Evolutionary conservation across 345 rosid species (phyloP).

Genomic region (Citrus medica): DNA sequence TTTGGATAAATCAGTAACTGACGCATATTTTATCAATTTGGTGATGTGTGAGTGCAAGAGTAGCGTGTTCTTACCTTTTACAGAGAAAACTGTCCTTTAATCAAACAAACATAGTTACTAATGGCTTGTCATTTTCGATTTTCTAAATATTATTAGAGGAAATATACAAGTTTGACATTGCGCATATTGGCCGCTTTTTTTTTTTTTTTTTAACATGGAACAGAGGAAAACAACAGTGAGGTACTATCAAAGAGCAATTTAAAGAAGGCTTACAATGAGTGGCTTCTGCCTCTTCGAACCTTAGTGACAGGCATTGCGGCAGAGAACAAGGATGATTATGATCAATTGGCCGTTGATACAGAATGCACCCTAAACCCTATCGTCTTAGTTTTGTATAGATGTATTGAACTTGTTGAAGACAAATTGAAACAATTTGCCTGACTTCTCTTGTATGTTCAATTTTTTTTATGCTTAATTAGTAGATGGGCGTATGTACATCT

Average conservation of each 20-base stretch:
- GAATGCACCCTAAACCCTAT: slow-evolving; percentile 55
- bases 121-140: not conserved
- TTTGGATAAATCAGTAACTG: not conserved
- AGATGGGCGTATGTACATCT: not conserved
- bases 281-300: slow-evolving; percentile 82
- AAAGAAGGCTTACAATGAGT: slow-evolving; percentile 58
- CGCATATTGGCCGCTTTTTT: not conserved
- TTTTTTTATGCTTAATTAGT: not conserved
- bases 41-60: not conserved
- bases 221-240: slow-evolving; percentile 53
- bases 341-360: slow-evolving; percentile 28
- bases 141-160: not conserved
- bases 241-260: slow-evolving; percentile 52
- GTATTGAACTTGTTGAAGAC: slow-evolving; percentile 88
- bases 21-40: not conserved
- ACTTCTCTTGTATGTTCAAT: not conserved
- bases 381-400: slow-evolving; percentile 68
- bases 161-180: not conserved
- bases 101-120: not conserved
- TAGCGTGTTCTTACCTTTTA: not conserved
- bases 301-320: slow-evolving; percentile 45
- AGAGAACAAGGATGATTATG: slow-evolving; percentile 41
- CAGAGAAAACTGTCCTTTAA: not conserved
- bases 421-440: slow-evolving; percentile 29
- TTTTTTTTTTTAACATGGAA: slow-evolving; percentile 1